Conservation (phyloP, 2,329 filamentous ascomycete genomes). For the Cladobotryum mycophilum region DNA sequence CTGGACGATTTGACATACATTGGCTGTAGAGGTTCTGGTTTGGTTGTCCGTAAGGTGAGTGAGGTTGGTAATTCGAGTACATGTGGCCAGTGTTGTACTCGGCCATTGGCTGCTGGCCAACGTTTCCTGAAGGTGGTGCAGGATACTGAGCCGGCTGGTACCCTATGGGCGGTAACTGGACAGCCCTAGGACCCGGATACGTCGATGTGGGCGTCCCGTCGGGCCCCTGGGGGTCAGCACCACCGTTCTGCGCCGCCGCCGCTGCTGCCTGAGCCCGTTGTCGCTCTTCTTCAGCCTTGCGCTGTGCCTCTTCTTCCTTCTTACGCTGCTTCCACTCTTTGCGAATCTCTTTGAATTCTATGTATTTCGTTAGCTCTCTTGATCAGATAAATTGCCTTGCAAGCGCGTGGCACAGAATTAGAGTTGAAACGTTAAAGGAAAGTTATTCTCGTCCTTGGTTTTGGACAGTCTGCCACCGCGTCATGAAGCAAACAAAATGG, state of each 20-base stretch:
- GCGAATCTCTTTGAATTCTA: conserved; percentile 98
- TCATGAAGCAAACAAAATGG: too few species aligned
- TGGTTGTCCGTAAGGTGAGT: conserved; percentile 52
- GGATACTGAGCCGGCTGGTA: conserved; percentile 65
- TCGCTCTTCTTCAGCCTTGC: conserved; percentile 88
- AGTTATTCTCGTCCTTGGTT: background rate
- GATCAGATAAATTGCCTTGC: background rate
- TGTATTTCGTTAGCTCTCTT: background rate
- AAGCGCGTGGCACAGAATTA: background rate
- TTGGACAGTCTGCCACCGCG: too few species aligned
- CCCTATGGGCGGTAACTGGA: conserved; percentile 69
- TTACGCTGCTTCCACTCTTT: conserved; percentile 99
- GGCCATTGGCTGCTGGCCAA: conserved; percentile 45
- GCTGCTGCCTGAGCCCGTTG: conserved; percentile 47
- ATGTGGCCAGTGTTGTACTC: conserved; percentile 51
- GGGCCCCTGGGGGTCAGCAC: conserved; percentile 38
- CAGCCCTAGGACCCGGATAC: conserved; percentile 50
- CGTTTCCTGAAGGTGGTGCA: conserved; percentile 49
- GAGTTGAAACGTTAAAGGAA: background rate
- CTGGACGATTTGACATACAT: conserved; percentile 34
- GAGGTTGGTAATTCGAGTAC: conserved; percentile 52
- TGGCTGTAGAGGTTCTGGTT: conserved; percentile 56
- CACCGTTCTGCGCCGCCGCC: conserved; percentile 49
- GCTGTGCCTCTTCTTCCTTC: conserved; percentile 91
- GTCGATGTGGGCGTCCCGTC: conserved; percentile 43